Conservation (phyloP, 2,329 filamentous ascomycete species). For the Fusarium cicatricum region DNA sequence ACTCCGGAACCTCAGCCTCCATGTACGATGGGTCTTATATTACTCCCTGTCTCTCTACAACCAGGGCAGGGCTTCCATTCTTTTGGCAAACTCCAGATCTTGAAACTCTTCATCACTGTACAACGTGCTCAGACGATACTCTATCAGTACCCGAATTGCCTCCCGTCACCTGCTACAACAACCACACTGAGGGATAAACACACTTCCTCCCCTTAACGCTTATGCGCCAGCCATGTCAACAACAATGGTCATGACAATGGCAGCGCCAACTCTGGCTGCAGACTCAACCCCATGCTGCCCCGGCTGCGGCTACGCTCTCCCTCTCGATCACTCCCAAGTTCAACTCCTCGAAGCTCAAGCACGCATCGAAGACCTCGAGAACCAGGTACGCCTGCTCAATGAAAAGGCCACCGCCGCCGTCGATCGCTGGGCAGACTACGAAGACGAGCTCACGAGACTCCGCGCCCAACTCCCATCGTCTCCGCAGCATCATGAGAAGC, state of each 20-base stretch:
- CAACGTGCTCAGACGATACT: not conserved
- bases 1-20: slow-evolving; percentile 1
- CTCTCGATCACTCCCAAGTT: slow-evolving; percentile 48
- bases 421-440: slow-evolving; percentile 78
- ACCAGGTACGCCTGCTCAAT: slow-evolving; percentile 74
- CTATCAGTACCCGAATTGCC: not conserved
- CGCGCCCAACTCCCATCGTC: slow-evolving; percentile 51
- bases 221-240: slow-evolving; percentile 33
- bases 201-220: not conserved
- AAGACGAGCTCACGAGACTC: slow-evolving; percentile 75
- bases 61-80: too few species aligned
- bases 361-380: slow-evolving; percentile 73
- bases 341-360: slow-evolving; percentile 63
- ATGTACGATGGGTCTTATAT: too few species aligned
- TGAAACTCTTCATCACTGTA: not conserved
- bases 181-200: not conserved
- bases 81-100: too few species aligned
- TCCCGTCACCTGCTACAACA: not conserved
- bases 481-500: slow-evolving; percentile 12
- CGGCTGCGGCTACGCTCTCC: slow-evolving; percentile 57
- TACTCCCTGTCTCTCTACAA: too few species aligned
- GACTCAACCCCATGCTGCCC: slow-evolving; percentile 54
- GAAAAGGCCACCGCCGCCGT: slow-evolving; percentile 73
- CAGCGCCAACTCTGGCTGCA: slow-evolving; percentile 38
- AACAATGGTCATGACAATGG: slow-evolving; percentile 50